Evolutionary conservation across 2,329 filamentous ascomycete genomes (phyloP).

Genomic region (Domatiomyces globalis): DNA sequence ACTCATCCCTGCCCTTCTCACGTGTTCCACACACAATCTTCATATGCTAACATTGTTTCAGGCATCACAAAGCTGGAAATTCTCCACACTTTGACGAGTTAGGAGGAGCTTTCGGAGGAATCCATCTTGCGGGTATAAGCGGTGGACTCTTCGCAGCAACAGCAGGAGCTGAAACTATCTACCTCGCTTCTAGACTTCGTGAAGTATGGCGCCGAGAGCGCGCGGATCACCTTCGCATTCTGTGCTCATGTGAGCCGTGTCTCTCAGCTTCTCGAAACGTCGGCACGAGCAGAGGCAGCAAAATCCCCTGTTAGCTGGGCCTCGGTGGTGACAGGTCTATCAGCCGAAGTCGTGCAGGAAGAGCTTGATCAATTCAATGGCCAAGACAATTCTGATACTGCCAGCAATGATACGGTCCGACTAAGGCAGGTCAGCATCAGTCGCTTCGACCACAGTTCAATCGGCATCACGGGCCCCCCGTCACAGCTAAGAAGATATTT

Average conservation of each 20-base stretch:
- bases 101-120: slow-evolving; percentile 1
- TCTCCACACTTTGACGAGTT: no score
- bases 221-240: slow-evolving; percentile 34
- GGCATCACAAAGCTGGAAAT: no score
- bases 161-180: slow-evolving; percentile 32
- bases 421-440: slow-evolving; percentile 17
- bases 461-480: slow-evolving; percentile 19
- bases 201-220: slow-evolving; percentile 27
- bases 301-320: slow-evolving; percentile 17
- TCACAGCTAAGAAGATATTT: slow-evolving; percentile 18
- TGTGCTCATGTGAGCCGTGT: slow-evolving; percentile 32
- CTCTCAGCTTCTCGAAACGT: slow-evolving; percentile 29
- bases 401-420: no score
- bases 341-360: slow-evolving; percentile 14
- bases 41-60: no score
- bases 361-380: slow-evolving; percentile 12
- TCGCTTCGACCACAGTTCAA: slow-evolving; percentile 11
- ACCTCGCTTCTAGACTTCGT: slow-evolving; percentile 28
- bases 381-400: no score
- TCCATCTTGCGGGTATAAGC: slow-evolving; percentile 29
- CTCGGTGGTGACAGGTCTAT: slow-evolving; percentile 17
- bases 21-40: background rate
- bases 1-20: background rate
- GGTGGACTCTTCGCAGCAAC: slow-evolving; percentile 32
- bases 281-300: background rate